Base-by-base conservation (phyloP, 164 flowering plant genomes). In the Protea cynaroides region DNA sequence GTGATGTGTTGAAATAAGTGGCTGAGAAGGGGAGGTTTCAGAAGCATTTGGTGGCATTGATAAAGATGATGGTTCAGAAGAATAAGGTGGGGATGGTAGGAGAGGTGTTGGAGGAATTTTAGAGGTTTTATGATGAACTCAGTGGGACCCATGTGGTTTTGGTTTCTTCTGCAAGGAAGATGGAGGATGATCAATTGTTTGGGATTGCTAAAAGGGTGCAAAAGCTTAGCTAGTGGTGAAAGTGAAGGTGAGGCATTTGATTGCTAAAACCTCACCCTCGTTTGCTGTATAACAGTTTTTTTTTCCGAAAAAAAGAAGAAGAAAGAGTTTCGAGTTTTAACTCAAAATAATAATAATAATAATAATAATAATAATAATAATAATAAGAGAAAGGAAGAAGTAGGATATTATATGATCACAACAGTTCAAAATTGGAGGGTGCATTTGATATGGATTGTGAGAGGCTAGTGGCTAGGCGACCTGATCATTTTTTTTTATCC, bases 51-150 rank as follows among this genome's bases (percentile, higher is more conserved):
- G 82, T 75, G 61, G 69, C 61, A 52, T n/a, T 86, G 70, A n/a
- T 82, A 73, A 83, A 78, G 69, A 67, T 84, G 81, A 29, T 86
- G 69, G 68, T 80, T 21, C 67, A 69, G 63, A 83, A 78, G 57
- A 65, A 71, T 11, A 78, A 76, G 67, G 68, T 78, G 58, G 80
- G 66, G 34, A 66, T 88, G 71, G 72, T 84, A 63, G 56, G 62
- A 6, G 82, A 80, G 23, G 83, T 83, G 50, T 36, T 88, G 76
- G 70, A 71, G 63, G 91, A 86, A 63, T 88, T 86, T 50, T 60
- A 71, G 59, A 80, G 84, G 76, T 72, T 88, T 46, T 80, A 70
- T 40, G 83, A 75, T 22, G 84, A 84, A 67, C 34, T 83, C 65
- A 43, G 61, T 62, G 81, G 83, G 67, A 72, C 77, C 23, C 65